Base-by-base conservation (phyloP, 2,329 filamentous ascomycete genomes). In the Onygenales sp. region DNA sequence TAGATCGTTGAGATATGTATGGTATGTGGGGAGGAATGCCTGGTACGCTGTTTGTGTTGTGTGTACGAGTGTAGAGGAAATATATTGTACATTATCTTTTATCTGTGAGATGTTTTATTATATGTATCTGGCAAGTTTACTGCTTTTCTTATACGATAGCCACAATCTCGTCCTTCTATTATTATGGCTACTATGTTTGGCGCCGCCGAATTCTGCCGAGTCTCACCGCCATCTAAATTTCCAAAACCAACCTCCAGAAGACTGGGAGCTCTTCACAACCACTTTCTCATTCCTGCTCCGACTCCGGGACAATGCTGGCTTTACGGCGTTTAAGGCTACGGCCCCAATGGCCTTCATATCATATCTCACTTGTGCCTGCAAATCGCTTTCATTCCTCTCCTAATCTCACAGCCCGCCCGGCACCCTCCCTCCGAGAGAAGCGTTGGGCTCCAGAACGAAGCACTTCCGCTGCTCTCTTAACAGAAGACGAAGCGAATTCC, bases 61-160 rank as follows among this genome's bases (percentile, higher is more conserved):
- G 36, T 51, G n/a, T 38, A 45, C 14, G 47, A 42, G n/a, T 14
- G 27, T 45, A 38, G 46, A 41, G 17, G 46, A 10, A 49, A 31
- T 49, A 41, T 39, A 41, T 49, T 49, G 36, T 49, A 49, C 46
- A 49, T 41, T 41, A 49, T 49, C 36, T 13, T 21, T 35, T 51
- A 42, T 50, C 31, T 33, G 33, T 32, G 39, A 36, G 32, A 50
- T 52, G 43, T 46, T 54, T 8, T 36, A 51, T 48, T 31, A 36
- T 39, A 8, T 49, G 31, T 39, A n/a, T 42, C 32, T 41, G 7
- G 7, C 36, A 11, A 7, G 17, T 38, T 6, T 35, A 10, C 4
- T 7, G n/a, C 6, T 51, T 50, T 33, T 50, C 35, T 42, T 10
- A 14, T 17, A 7, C 4, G 5, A 21, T 21, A 7, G 7, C 5